phyloP scores from a whole-genome alignment of 768 basidiomycete genomes.

The Russula virescens region DNA sequence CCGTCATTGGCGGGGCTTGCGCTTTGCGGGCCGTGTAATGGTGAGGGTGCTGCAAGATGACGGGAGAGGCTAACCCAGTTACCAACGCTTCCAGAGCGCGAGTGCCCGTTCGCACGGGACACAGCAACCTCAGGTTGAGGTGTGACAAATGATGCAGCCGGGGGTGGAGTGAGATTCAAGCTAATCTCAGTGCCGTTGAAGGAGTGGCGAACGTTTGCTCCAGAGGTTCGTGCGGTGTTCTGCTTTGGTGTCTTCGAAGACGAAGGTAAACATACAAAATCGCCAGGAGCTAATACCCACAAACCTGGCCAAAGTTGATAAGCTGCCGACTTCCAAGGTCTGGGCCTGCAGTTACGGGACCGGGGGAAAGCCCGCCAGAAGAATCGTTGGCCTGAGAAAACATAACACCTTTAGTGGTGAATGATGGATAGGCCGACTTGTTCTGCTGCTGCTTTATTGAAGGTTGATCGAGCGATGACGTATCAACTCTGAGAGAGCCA shows the following conservation, averaged over 20 bases:
- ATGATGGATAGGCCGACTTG: conserved; percentile 77
- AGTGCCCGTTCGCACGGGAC: conserved; percentile 54
- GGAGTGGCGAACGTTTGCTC: conserved; percentile 57
- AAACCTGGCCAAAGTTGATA: conserved; percentile 66
- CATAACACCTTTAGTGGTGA: conserved; percentile 46
- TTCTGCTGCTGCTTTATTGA: conserved; percentile 62
- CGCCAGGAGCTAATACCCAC: conserved; percentile 21
- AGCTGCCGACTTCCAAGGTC: conserved; percentile 78
- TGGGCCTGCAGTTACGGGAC: conserved; percentile 79
- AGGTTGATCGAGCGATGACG: conserved; percentile 49
- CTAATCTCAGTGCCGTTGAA: conserved; percentile 68
- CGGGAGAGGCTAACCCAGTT: conserved; percentile 68
- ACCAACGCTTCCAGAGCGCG: conserved; percentile 73
- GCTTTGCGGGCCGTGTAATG: conserved; percentile 44
- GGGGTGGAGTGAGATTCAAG: conserved; percentile 52
- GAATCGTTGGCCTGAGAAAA: conserved; percentile 55
- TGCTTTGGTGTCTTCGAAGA: conserved; percentile 33
- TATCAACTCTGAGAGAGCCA: conserved; percentile 70
- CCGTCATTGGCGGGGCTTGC: conserved; percentile 54
- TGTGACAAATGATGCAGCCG: conserved; percentile 40
- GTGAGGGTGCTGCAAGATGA: conserved; percentile 43
- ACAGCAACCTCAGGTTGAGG: conserved; percentile 37
- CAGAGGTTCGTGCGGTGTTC: conserved; percentile 38
- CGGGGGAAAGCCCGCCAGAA: conserved; percentile 59
- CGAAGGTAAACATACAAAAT: conserved; percentile 9